These are phyloP conservation scores for Primulina huaijiensis DNA, from an alignment of 257 asterid species.

Conservation along the genomic window DNA sequence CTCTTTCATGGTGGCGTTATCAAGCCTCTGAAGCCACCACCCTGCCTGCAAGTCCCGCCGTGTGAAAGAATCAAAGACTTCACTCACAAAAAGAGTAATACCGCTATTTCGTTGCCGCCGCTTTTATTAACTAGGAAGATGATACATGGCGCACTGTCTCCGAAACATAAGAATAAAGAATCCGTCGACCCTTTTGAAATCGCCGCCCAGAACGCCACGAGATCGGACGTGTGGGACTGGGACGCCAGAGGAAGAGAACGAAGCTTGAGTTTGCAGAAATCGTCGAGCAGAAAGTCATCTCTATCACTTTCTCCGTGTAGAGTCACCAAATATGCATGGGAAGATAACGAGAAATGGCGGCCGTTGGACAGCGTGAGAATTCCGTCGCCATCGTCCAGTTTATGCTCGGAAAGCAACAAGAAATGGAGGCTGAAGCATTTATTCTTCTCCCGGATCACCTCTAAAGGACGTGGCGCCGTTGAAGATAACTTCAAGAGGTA, in stretches of 20 bases:
- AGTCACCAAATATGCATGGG: conserved; percentile 39
- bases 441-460: conserved; percentile 49
- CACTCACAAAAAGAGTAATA: background rate
- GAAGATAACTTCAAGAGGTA: conserved; percentile 36
- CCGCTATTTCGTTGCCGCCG: background rate
- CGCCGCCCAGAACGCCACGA: background rate
- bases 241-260: conserved; percentile 31
- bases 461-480: conserved; percentile 43
- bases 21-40: conserved; percentile 45
- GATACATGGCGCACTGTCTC: background rate
- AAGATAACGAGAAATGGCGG: conserved; percentile 23
- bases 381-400: conserved; percentile 9
- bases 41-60: conserved; percentile 16
- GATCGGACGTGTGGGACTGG: background rate
- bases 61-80: background rate
- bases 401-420: conserved; percentile 23
- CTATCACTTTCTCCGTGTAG: conserved; percentile 46
- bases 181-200: conserved; percentile 2
- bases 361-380: conserved; percentile 4
- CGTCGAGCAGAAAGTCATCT: conserved; percentile 36
- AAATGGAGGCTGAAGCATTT: conserved; percentile 46
- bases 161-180: conserved; percentile 6
- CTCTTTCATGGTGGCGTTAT: conserved; percentile 78
- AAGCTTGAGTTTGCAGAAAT: conserved; percentile 18
- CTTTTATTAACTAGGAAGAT: background rate